These are phyloP conservation scores for Fomitopsis palustris DNA, from an alignment of 1,284 basidiomycete species.

Conservation along the genomic window DNA sequence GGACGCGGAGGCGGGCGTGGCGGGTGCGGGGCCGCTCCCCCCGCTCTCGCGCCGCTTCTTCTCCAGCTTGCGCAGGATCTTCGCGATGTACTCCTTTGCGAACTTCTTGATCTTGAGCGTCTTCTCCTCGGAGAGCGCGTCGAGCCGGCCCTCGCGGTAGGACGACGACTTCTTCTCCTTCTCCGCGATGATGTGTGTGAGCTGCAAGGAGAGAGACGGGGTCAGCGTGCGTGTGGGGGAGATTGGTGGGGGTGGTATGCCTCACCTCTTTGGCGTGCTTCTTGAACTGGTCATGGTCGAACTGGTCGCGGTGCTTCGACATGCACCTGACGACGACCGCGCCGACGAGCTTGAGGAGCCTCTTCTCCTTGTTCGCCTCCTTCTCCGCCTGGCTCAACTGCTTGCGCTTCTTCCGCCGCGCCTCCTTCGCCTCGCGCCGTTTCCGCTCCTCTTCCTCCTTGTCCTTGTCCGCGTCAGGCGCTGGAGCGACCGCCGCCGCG, in stretches of 20 bases:
- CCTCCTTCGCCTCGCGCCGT: constrained; percentile 27
- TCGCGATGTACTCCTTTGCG: constrained; percentile 82
- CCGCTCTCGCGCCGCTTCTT: constrained; percentile 31
- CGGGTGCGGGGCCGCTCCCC: constrained; percentile 5
- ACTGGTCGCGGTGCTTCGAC: constrained; percentile 81
- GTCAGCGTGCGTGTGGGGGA: constrained; percentile 6
- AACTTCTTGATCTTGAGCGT: constrained; percentile 89
- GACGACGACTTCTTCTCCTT: constrained; percentile 92
- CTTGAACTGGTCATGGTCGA: constrained; percentile 91
- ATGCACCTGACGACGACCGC: constrained; percentile 88
- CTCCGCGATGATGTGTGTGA: constrained; percentile 79
- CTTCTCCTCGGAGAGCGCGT: constrained; percentile 84
- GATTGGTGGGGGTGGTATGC: constrained; percentile 8
- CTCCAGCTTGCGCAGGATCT: constrained; percentile 62
- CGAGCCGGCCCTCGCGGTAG: constrained; percentile 69
- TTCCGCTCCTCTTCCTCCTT: constrained; percentile 22
- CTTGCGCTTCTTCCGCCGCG: constrained; percentile 32
- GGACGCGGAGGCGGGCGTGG: constrained; percentile 10
- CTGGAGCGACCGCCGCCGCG: neutral
- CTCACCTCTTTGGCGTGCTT: constrained; percentile 90
- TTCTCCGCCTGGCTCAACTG: constrained; percentile 52
- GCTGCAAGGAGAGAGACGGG: constrained; percentile 42
- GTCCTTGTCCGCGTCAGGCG: neutral
- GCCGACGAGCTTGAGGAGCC: constrained; percentile 80
- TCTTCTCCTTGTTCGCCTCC: constrained; percentile 77